phyloP scores from a whole-genome alignment of 257 asterid species.

The Solanum lignicaule region DNA sequence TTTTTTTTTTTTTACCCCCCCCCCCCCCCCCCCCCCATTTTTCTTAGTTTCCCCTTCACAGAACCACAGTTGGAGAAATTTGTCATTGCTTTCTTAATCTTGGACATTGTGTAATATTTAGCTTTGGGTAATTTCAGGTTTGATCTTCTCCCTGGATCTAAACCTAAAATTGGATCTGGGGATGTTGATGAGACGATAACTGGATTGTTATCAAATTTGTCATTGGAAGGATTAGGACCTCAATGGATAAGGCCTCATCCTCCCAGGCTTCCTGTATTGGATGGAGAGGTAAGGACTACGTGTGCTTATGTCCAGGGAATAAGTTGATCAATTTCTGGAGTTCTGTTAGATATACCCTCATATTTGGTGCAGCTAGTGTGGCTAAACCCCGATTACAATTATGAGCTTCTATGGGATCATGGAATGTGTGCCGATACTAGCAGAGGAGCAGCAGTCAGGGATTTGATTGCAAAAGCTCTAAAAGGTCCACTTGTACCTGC shows the following conservation, averaged over 20 bases:
- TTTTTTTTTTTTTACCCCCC: too few relatives aligned
- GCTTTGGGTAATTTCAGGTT: conserved; percentile 44
- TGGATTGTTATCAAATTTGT: conserved; percentile 54
- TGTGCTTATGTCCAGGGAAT: not conserved
- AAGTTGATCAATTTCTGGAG: not conserved
- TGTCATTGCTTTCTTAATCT: not conserved
- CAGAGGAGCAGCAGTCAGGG: conserved; percentile 90
- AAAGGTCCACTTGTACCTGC: conserved; percentile 81
- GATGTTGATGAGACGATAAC: conserved; percentile 63
- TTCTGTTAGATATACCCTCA: not conserved
- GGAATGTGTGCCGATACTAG: conserved; percentile 99
- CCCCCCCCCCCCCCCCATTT: too few relatives aligned
- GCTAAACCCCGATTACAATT: conserved; percentile 78
- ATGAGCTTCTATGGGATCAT: conserved; percentile 91
- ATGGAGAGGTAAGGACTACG: conserved; percentile 61
- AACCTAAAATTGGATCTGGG: conserved; percentile 77
- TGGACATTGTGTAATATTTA: conserved; percentile 1
- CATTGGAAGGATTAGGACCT: conserved; percentile 69
- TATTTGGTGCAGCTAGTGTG: conserved; percentile 56
- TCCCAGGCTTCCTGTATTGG: conserved; percentile 80
- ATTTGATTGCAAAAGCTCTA: conserved; percentile 82
- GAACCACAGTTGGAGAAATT: not conserved
- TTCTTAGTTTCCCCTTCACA: not conserved
- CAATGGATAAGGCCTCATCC: conserved; percentile 92
- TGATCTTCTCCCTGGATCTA: conserved; percentile 68